Evolutionary conservation across 257 asterid genomes (phyloP).

Genomic region (Cruciata laevipes): DNA sequence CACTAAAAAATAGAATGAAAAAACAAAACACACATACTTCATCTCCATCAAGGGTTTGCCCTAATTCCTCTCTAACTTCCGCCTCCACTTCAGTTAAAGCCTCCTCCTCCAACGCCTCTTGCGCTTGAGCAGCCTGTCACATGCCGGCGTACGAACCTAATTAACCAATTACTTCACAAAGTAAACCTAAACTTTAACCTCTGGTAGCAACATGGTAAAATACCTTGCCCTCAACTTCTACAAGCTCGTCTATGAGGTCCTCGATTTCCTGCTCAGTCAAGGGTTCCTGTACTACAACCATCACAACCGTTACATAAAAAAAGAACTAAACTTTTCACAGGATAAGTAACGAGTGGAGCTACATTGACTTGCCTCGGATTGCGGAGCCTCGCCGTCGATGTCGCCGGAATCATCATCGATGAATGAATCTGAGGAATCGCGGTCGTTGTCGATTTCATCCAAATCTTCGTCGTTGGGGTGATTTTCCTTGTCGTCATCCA

Average conservation of each 20-base stretch:
- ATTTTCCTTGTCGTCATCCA: slow-evolving; percentile 15
- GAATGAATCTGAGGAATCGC: slow-evolving; percentile 27
- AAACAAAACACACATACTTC: slow-evolving; percentile 31
- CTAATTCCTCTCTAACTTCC: slow-evolving; percentile 83
- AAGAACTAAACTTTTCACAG: neutral
- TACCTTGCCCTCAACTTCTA: slow-evolving; percentile 89
- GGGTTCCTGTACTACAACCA: slow-evolving; percentile 48
- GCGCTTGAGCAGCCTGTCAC: slow-evolving; percentile 91
- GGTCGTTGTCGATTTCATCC: slow-evolving; percentile 11
- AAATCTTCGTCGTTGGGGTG: slow-evolving; percentile 1
- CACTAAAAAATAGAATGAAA: neutral
- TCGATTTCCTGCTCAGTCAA: slow-evolving; percentile 80
- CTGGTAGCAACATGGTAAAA: neutral
- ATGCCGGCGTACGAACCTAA: neutral
- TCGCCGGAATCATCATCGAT: slow-evolving; percentile 32
- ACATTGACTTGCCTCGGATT: slow-evolving; percentile 38
- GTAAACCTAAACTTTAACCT: slow-evolving; percentile 4
- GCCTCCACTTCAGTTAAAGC: slow-evolving; percentile 64
- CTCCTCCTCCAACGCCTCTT: slow-evolving; percentile 89
- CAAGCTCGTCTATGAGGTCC: slow-evolving; percentile 77
- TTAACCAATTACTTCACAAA: neutral
- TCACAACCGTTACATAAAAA: neutral
- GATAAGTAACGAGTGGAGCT: neutral
- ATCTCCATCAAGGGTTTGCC: slow-evolving; percentile 52
- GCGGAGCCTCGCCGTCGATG: slow-evolving; percentile 26